Evolutionary conservation across 78 protist species (phyloP).

Genomic region (Bodo saltans): DNA sequence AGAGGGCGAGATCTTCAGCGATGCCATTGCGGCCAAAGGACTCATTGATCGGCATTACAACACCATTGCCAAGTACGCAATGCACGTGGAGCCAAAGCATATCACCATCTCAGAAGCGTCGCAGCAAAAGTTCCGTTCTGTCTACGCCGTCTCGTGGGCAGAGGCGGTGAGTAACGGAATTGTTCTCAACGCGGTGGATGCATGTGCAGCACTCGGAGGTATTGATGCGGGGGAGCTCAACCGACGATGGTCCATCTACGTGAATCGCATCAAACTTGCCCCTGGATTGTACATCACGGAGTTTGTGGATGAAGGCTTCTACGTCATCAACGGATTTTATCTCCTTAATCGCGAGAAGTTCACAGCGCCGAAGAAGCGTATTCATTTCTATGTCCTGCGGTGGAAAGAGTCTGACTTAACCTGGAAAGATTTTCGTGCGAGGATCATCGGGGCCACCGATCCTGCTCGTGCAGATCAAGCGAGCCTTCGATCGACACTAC

Average conservation of each 20-base stretch:
- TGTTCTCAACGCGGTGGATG: constrained; percentile 28
- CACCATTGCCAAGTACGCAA: constrained; percentile 27
- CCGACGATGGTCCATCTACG: constrained; percentile 5
- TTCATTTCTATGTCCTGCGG: constrained; percentile 25
- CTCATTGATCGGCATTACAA: constrained; percentile 39
- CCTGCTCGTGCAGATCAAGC: constrained; percentile 22
- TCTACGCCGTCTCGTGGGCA: no score
- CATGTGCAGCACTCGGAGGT: not conserved
- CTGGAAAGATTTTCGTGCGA: constrained; percentile 37
- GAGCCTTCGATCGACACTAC: constrained; percentile 9
- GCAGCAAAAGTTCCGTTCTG: not conserved
- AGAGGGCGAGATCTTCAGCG: constrained; percentile 9
- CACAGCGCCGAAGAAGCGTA: constrained; percentile 5
- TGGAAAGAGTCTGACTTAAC: constrained; percentile 9
- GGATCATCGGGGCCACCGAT: constrained; percentile 40
- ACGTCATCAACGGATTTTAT: constrained; percentile 47
- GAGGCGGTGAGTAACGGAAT: not conserved
- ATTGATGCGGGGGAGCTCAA: constrained; percentile 5
- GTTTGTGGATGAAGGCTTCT: constrained; percentile 1
- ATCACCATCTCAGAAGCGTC: constrained; percentile 3
- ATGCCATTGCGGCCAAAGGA: not conserved
- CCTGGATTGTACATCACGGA: constrained; percentile 40
- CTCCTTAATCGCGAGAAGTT: constrained; percentile 25
- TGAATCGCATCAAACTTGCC: constrained; percentile 33
- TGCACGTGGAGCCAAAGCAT: not conserved